phyloP scores from a whole-genome alignment of 192 early-diverging fungal species.

The Coemansia guatemalensis region DNA sequence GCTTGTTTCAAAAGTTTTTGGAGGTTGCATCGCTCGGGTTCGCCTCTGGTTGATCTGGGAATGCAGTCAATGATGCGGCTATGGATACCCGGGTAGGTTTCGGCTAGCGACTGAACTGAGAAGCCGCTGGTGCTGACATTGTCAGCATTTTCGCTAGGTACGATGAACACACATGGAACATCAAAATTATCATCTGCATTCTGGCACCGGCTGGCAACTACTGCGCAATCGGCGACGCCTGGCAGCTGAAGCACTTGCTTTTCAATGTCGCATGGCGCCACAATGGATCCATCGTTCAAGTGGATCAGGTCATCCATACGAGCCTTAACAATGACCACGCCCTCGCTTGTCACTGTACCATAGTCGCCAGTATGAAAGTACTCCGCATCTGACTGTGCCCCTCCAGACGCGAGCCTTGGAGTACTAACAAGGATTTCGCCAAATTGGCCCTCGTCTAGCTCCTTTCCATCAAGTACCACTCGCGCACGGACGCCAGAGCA shows the following conservation, averaged over 20 bases:
- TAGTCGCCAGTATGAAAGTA: conserved; percentile 48
- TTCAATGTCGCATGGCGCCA: conserved; percentile 36
- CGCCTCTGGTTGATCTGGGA: conserved; percentile 20
- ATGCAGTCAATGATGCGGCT: conserved; percentile 21
- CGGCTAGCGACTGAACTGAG: conserved; percentile 16
- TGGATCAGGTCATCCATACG: conserved; percentile 34
- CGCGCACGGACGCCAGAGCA: conserved; percentile 40
- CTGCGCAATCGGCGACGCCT: conserved; percentile 39
- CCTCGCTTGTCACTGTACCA: conserved; percentile 33
- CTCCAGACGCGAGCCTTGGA: conserved; percentile 19
- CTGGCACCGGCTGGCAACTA: conserved; percentile 12
- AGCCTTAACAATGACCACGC: conserved; percentile 44
- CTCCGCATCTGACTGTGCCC: background rate
- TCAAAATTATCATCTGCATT: conserved; percentile 1
- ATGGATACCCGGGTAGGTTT: conserved; percentile 25
- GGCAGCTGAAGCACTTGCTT: conserved; percentile 12
- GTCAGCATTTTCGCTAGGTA: conserved; percentile 3
- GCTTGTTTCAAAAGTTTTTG: background rate
- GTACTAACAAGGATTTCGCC: conserved; percentile 51
- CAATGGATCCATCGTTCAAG: conserved; percentile 7
- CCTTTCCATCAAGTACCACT: conserved; percentile 31
- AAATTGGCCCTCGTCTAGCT: conserved; percentile 35
- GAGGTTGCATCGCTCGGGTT: background rate
- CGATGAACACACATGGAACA: conserved; percentile 32
- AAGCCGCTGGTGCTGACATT: background rate